A percentile compares a stretch with the other conserved stretches of the same genome.
Conservation (phyloP, 2,329 filamentous ascomycete genomes). For the Fusarium decemcellulare region DNA sequence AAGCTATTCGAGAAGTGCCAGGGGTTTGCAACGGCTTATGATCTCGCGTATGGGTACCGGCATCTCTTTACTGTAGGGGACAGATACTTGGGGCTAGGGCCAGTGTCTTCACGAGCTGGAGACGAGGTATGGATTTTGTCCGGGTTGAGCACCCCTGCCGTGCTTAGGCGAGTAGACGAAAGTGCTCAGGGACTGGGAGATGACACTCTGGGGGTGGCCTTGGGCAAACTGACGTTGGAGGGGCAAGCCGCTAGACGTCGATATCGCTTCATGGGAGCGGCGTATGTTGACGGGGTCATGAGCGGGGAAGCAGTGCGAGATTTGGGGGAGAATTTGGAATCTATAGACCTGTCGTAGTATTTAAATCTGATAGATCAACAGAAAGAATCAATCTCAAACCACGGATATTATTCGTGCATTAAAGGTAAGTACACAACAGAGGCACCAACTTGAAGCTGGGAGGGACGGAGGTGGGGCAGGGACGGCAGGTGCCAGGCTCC, state of each 20-base stretch:
- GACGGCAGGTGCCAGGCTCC: constrained; percentile 34
- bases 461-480: constrained; percentile 35
- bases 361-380: too few species aligned
- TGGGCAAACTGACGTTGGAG: not conserved
- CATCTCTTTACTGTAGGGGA: constrained; percentile 37
- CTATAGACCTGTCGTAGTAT: constrained; percentile 24
- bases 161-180: constrained; percentile 20
- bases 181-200: not conserved
- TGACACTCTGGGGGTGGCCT: not conserved
- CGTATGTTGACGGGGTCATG: constrained; percentile 44
- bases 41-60: constrained; percentile 38
- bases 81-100: constrained; percentile 37
- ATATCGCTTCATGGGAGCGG: constrained; percentile 36
- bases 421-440: too few species aligned
- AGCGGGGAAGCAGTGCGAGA: constrained; percentile 30
- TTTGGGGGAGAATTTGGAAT: constrained; percentile 4
- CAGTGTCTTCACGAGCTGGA: constrained; percentile 24
- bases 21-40: constrained; percentile 35
- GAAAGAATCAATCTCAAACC: too few species aligned
- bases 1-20: constrained; percentile 32
- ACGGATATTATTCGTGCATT: too few species aligned
- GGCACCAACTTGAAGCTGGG: too few species aligned
- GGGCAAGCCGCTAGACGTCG: not conserved
- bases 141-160: constrained; percentile 36
- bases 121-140: constrained; percentile 45